Evolutionary conservation across 2,329 filamentous ascomycete genomes (phyloP), one percentile per base, ranked within the genome.

Genomic region (Reticulascus tulasneorum): DNA sequence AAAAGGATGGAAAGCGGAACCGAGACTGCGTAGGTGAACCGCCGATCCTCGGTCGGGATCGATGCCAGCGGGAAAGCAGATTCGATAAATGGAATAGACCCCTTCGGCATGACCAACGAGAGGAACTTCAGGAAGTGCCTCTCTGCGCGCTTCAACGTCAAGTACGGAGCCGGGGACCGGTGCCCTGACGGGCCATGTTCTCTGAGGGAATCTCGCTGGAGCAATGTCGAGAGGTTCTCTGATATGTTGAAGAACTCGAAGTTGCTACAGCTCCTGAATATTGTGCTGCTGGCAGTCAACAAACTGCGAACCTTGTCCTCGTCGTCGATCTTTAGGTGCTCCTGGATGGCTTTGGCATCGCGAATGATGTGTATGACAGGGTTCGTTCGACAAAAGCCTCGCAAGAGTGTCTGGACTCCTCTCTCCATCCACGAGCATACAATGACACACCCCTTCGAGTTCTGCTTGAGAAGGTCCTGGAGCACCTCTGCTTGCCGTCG

Each of bases 221-320:
- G 16, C 32, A 28, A 35, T 5, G 33, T 29, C 16, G 35, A 45
- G 34, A 28, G 56, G 35, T 19, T 52, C 51, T 86, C 82, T 3
- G 81, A 81, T 12, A 85, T 64, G 47, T 88, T 88, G 64, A 80
- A 87, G 55, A 87, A 90, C 51, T 89, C 84, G 44, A 84, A 75
- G 47, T 86, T 88, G 9, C 81, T 82, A 52, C 80, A 86, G 2
- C 69, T 69, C 31, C 81, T 69, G 47, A 85, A 79, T 12, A 84
- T 71, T 3, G 69, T 63, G 16, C 67, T 70, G 45, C 72, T 77
- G 11, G 73, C 69, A 13, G 71, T 67, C 18, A 86, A 58, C 7
- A 86, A 65, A 29, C 75, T 75, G 27, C 69, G 63, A 2, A 82
- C 67, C 46, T 76, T 78, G 23, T 68, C 62, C 19, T 71, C 60